Evolutionary conservation across 176 grass and related monocot genomes (phyloP).

Genomic region (Phragmites australis): DNA sequence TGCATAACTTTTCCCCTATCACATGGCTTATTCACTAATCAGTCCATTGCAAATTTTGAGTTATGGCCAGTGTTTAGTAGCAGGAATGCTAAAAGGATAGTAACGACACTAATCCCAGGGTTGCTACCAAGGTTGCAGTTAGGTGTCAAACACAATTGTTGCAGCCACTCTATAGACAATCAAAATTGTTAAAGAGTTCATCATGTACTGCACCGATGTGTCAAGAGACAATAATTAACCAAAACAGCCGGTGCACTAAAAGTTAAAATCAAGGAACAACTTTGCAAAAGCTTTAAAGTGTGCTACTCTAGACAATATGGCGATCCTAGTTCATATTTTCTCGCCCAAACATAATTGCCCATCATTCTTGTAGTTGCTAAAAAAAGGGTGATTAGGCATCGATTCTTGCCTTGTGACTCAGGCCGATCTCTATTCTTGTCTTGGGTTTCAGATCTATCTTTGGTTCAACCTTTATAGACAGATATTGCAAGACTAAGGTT

Average conservation of each 20-base stretch:
- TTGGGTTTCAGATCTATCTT: constrained; percentile 16
- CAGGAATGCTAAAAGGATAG: neutral
- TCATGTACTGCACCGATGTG: neutral
- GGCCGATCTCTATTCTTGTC: constrained; percentile 17
- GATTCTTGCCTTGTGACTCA: constrained; percentile 38
- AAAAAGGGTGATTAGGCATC: constrained; percentile 28
- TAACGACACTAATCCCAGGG: neutral
- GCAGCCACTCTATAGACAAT: neutral
- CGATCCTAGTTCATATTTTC: constrained; percentile 4
- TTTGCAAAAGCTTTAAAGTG: constrained; percentile 8
- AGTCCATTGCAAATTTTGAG: neutral
- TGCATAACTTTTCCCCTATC: neutral
- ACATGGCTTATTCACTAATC: neutral
- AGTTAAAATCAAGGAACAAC: constrained; percentile 18
- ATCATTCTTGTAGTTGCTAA: constrained; percentile 21
- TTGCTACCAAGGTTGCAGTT: neutral
- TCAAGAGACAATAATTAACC: neutral
- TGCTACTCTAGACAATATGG: neutral
- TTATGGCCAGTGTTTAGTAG: neutral
- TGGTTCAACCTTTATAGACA: constrained; percentile 4
- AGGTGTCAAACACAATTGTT: neutral
- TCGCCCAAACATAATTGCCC: neutral
- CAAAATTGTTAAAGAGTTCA: neutral
- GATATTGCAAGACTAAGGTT: neutral
- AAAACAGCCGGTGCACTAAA: neutral